These are phyloP conservation scores for Neonectria faginata DNA, from an alignment of 2,329 filamentous ascomycete genomes.

Conservation along the genomic window DNA sequence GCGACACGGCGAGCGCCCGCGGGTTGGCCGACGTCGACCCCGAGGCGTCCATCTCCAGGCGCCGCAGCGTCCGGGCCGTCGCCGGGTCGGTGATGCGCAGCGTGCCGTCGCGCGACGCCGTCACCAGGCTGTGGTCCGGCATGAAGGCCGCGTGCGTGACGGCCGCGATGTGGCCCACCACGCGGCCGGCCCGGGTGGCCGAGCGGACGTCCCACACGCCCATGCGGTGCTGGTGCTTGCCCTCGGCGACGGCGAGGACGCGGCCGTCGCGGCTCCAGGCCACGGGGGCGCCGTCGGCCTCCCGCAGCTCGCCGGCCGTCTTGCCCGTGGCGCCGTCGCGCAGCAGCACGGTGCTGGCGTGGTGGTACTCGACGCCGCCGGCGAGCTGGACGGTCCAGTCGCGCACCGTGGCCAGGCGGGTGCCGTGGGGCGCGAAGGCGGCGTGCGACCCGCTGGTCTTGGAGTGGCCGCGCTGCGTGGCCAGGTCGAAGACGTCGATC, in stretches of 20 bases:
- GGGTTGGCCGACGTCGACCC: slow-evolving; percentile 45
- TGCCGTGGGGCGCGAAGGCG: slow-evolving; percentile 42
- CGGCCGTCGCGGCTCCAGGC: slow-evolving; percentile 50
- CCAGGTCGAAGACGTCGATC: slow-evolving; percentile 52
- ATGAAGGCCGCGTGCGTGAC: slow-evolving; percentile 55
- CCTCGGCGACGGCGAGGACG: slow-evolving; percentile 49
- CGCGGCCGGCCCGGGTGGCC: slow-evolving; percentile 45
- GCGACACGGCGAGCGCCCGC: slow-evolving; percentile 50
- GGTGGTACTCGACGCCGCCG: slow-evolving; percentile 48
- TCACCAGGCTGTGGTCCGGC: slow-evolving; percentile 49
- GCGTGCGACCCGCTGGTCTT: slow-evolving; percentile 49
- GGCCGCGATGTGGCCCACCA: slow-evolving; percentile 51
- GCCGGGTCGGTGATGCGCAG: slow-evolving; percentile 51
- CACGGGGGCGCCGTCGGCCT: slow-evolving; percentile 46
- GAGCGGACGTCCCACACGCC: slow-evolving; percentile 50
- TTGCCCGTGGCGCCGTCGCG: slow-evolving; percentile 49
- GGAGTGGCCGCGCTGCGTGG: slow-evolving; percentile 43
- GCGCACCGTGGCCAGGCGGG: slow-evolving; percentile 46
- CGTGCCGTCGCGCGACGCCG: slow-evolving; percentile 53
- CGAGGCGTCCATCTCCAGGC: slow-evolving; percentile 50
- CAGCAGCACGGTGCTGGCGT: slow-evolving; percentile 48
- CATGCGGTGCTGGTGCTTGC: slow-evolving; percentile 42
- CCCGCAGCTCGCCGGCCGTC: slow-evolving; percentile 48
- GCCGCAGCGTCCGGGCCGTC: slow-evolving; percentile 51
- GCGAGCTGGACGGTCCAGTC: slow-evolving; percentile 48